Conservation (phyloP, 331 rosid species). For the Spiraea crenata region DNA sequence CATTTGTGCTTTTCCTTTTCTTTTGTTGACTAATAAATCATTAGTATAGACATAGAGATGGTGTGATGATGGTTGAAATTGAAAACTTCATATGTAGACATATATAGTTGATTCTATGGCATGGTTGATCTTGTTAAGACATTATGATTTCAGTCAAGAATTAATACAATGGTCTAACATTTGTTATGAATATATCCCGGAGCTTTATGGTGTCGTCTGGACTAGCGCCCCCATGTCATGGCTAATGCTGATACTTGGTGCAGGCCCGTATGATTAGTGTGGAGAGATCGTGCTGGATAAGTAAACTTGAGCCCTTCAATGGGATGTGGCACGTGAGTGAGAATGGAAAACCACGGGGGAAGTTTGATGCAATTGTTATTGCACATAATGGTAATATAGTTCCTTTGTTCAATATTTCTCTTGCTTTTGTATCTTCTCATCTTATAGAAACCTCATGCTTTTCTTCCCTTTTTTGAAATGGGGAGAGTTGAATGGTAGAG, state of each 20-base stretch:
- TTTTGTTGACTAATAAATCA: not conserved
- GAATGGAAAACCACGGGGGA: conserved; percentile 78
- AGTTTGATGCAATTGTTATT: conserved; percentile 79
- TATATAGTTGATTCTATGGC: not conserved
- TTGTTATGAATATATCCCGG: not conserved
- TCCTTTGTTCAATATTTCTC: not conserved
- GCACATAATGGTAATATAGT: conserved; percentile 76
- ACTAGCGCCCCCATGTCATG: conserved; percentile 1
- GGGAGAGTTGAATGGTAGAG: not conserved
- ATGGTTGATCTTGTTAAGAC: not conserved
- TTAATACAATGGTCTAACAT: not conserved
- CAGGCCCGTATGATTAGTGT: conserved; percentile 67
- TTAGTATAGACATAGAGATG: not conserved
- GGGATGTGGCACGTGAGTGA: conserved; percentile 97
- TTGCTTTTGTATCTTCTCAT: conserved; percentile 12
- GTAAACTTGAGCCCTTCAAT: conserved; percentile 84
- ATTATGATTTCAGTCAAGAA: not conserved
- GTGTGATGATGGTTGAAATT: not conserved
- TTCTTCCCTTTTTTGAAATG: not conserved
- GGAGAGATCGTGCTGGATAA: conserved; percentile 84
- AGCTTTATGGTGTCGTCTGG: not conserved
- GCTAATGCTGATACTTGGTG: conserved; percentile 32
- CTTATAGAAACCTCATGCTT: not conserved
- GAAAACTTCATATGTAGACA: not conserved
- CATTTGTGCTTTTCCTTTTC: not conserved